Evolutionary conservation across 1,284 basidiomycete genomes (phyloP), one percentile per base, ranked within the genome.

Genomic region (Neotropicomus parvogracilis): DNA sequence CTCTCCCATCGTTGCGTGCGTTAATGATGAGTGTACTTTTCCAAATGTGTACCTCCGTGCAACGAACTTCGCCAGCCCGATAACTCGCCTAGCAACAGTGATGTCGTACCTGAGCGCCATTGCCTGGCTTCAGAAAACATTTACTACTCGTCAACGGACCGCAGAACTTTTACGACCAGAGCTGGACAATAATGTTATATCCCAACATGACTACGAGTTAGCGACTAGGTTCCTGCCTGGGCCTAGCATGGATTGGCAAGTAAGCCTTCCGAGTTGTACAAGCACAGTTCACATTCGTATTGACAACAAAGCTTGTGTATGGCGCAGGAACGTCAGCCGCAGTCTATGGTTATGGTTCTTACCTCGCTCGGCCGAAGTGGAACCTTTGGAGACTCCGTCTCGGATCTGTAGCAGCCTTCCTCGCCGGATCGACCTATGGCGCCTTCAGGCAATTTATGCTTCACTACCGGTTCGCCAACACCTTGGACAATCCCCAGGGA

Each of bases 151-250:
- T 44, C 57, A 61, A 44, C 59, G 56, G 20, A 59, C 72, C 1
- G 63, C 69, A 48, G 62, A 68, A 26, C 77, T 85, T 45, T 71
- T 86, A 32, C 66, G 70, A 9, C 81, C 81, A 37, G 78, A 85
- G 56, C 71, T 78, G 37, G 79, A 85, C 34, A 67, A 71, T 24
- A 79, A 78, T 16, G 70, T 72, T 48, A 67, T 87, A 45, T 72
- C 77, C 8, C 59, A 57, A 21, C 72, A 73, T 41, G 84, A 86
- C 69, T 85, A 75, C 60, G 69, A 78, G 3, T 63, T 74, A 13
- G 76, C 80, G 16, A 57, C 70, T 49, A 56, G 60, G 29, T 82
- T 83, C 65, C 64, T 82, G 17, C 75, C 80, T 33, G 73, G 72
- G 34, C 58, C 60, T 44, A 72, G 73, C 52, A 72, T 72, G 39